Evolutionary conservation across 2,329 filamentous ascomycete genomes (phyloP), one percentile per base, ranked within the genome.

Genomic region (Diplocarpon mali): DNA sequence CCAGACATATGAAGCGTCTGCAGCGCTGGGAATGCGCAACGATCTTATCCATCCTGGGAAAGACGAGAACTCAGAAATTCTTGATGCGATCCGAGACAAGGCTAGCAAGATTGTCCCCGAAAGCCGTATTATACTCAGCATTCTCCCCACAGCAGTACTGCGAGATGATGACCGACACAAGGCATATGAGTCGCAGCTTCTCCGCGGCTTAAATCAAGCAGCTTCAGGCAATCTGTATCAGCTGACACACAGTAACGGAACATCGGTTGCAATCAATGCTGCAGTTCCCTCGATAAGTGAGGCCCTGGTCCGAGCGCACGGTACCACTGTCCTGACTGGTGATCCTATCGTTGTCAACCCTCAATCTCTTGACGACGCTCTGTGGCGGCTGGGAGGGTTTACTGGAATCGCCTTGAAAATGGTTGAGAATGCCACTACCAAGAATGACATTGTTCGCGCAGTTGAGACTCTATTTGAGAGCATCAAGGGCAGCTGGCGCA

Each of bases 1-100:
- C 58, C 88, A 96, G 60, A 98, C 93, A 0, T 98, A 98, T 60
- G 80, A 85, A 57, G 90, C 92, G 6, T 96, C 92, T 1, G 90
- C 92, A 7, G 81, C 85, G 43, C 69, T 98, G 32, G 92, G 93
- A 47, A 73, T 95, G 42, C 83, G 90, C 37, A 96, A 96, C 57
- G 92, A 98, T 60, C 78, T 88, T 41, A 72, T 94, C 31, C 85
- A 94, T 63, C 83, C 86, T 1, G 89, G 88, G 11, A 93, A 88
- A 59, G 87, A 94, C 53, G 87, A 94, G 49, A 80, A 76, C 40
- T 96, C 92, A 1, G 90, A 96, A 55, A 95, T 98, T 41, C 75
- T 95, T 38, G 79, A 78, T 53, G 90, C 89, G 10, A 93, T 95
- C 38, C 77, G 89, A 39, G 78, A 85, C 34, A 90, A 89, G 64